phyloP scores from a whole-genome alignment of 768 basidiomycete genomes.

The Grammothele lineata region DNA sequence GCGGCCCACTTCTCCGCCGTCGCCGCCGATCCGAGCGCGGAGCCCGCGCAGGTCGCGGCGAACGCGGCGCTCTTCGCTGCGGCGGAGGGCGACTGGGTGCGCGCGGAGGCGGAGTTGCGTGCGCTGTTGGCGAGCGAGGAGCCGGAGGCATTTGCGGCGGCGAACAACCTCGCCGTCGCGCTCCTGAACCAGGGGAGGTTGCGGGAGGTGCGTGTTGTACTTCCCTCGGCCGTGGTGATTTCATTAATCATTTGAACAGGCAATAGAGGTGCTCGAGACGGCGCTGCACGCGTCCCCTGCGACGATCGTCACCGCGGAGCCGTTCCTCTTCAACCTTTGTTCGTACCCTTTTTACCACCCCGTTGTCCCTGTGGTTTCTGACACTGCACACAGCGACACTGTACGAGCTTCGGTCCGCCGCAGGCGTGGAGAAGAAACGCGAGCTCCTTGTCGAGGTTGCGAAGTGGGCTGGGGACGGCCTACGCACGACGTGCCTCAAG shows the following conservation, averaged over 20 bases:
- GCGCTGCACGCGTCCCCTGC: slow-evolving; percentile 63
- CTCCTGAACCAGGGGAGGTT: slow-evolving; percentile 67
- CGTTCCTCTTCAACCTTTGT: slow-evolving; percentile 85
- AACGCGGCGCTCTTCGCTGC: slow-evolving; percentile 63
- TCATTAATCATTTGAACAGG: no score
- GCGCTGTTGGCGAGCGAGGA: slow-evolving; percentile 31
- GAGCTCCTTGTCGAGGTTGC: slow-evolving; percentile 71
- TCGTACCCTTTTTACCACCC: slow-evolving; percentile 25
- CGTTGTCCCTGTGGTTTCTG: background rate
- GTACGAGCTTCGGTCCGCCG: slow-evolving; percentile 74
- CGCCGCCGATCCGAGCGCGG: slow-evolving; percentile 36
- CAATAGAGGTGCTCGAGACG: slow-evolving; percentile 63
- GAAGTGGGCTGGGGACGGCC: slow-evolving; percentile 83
- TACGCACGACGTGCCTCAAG: slow-evolving; percentile 73
- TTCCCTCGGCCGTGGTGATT: background rate
- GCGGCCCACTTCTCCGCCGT: slow-evolving; percentile 52
- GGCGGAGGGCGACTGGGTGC: slow-evolving; percentile 68
- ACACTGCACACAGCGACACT: slow-evolving; percentile 54
- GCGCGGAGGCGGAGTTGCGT: slow-evolving; percentile 43
- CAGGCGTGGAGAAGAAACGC: slow-evolving; percentile 72
- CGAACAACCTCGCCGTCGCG: slow-evolving; percentile 74
- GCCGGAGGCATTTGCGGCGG: slow-evolving; percentile 40
- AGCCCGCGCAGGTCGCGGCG: slow-evolving; percentile 40
- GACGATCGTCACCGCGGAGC: slow-evolving; percentile 71
- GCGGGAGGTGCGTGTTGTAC: slow-evolving; percentile 50